phyloP scores from a whole-genome alignment of 306 rosid species.

The Gleditsia sinensis region DNA sequence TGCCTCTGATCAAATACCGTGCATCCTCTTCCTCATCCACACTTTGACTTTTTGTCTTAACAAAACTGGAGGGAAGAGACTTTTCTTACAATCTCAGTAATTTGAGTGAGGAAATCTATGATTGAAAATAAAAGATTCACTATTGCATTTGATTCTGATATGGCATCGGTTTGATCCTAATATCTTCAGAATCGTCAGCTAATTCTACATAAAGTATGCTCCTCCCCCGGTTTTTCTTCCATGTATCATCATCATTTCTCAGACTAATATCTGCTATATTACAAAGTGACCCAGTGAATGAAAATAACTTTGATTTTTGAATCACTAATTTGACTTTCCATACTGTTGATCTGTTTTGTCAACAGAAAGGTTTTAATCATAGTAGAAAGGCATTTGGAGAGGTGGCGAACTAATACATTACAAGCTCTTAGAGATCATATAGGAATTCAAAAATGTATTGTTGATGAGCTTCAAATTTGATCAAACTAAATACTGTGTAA shows the following conservation, averaged over 20 bases:
- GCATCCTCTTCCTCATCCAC: neutral
- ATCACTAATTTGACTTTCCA: neutral
- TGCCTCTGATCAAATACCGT: too few species aligned
- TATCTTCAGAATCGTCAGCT: neutral
- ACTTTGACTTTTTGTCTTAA: neutral
- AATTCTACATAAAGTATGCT: constrained; percentile 5
- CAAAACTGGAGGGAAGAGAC: neutral
- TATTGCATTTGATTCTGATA: constrained; percentile 20
- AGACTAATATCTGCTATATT: neutral
- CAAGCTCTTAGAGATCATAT: neutral
- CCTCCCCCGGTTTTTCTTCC: neutral
- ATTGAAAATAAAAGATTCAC: neutral
- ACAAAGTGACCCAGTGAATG: neutral
- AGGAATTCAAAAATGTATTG: neutral
- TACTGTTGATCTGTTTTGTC: neutral
- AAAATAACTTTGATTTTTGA: neutral
- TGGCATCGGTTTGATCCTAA: neutral
- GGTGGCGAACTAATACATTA: neutral
- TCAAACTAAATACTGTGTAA: neutral
- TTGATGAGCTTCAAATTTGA: neutral
- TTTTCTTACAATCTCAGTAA: neutral
- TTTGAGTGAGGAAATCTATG: neutral
- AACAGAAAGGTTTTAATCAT: neutral
- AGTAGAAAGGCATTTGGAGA: neutral
- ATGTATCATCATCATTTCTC: neutral